Evolutionary conservation across 352 stramenopile species (phyloP).

Genomic region (Pythium brachiatum): DNA sequence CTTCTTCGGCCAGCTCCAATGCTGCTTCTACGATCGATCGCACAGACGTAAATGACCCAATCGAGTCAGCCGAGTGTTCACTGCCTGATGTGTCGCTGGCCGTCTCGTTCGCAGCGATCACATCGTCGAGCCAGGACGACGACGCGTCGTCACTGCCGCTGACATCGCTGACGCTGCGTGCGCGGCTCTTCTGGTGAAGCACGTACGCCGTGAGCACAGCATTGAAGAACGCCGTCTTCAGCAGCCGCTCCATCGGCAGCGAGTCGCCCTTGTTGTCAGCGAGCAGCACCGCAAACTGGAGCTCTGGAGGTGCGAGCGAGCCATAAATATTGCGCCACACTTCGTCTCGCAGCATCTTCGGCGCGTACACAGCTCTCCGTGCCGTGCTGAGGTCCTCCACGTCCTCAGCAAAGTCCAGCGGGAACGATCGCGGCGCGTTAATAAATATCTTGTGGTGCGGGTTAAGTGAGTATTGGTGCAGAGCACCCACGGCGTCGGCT

Average conservation of each 20-base stretch:
- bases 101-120: constrained; percentile 11
- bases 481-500: constrained; percentile 32
- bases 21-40: constrained; percentile 55
- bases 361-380: constrained; percentile 52
- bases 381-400: constrained; percentile 43
- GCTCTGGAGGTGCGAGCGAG: constrained; percentile 44
- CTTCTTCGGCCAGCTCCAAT: constrained; percentile 56
- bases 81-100: not conserved
- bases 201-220: constrained; percentile 67
- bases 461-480: constrained; percentile 72
- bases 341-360: constrained; percentile 75
- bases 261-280: constrained; percentile 64
- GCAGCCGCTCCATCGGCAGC: constrained; percentile 59
- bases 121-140: constrained; percentile 23
- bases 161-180: constrained; percentile 22
- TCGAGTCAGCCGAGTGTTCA: not conserved
- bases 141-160: constrained; percentile 20
- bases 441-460: constrained; percentile 84
- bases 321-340: constrained; percentile 72
- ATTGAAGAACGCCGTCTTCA: constrained; percentile 58
- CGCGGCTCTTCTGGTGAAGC: constrained; percentile 41
- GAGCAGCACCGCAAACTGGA: constrained; percentile 55
- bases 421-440: constrained; percentile 67
- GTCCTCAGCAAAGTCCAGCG: constrained; percentile 43
- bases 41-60: constrained; percentile 28